Conservation (phyloP, 2,329 filamentous ascomycete species). For the Nigrospora oryzae region DNA sequence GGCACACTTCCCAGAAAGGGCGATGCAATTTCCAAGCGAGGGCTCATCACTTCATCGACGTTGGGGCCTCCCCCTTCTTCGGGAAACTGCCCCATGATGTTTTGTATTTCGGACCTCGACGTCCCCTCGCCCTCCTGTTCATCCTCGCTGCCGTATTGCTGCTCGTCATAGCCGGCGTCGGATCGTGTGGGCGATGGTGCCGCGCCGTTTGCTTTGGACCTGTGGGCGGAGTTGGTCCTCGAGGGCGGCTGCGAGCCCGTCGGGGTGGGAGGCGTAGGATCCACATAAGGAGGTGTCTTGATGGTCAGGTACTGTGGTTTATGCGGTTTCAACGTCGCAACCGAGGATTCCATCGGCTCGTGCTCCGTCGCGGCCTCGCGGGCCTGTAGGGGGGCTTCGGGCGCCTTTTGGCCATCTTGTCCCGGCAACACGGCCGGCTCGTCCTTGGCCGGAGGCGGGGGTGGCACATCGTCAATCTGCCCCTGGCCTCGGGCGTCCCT, state of each 20-base stretch:
- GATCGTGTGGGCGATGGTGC: constrained; percentile 46
- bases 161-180: constrained; percentile 49
- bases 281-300: constrained; percentile 40
- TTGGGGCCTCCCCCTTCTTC: constrained; percentile 63
- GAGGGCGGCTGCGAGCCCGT: constrained; percentile 47
- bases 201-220: constrained; percentile 33
- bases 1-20: constrained; percentile 61
- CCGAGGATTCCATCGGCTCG: constrained; percentile 34
- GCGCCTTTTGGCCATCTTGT: neutral
- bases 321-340: constrained; percentile 39
- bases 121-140: constrained; percentile 50
- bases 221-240: constrained; percentile 46
- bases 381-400: neutral
- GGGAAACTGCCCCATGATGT: constrained; percentile 94
- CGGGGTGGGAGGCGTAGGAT: constrained; percentile 51
- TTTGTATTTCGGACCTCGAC: constrained; percentile 83
- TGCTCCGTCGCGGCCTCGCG: neutral
- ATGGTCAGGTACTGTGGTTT: constrained; percentile 38
- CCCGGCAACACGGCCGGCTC: neutral
- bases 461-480: neutral
- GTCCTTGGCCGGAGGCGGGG: neutral
- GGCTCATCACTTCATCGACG: constrained; percentile 85
- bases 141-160: constrained; percentile 48
- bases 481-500: neutral
- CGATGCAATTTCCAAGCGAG: constrained; percentile 72